Evolutionary conservation across 2,329 filamentous ascomycete genomes (phyloP).

Genomic region (Herpotrichia juniperi): DNA sequence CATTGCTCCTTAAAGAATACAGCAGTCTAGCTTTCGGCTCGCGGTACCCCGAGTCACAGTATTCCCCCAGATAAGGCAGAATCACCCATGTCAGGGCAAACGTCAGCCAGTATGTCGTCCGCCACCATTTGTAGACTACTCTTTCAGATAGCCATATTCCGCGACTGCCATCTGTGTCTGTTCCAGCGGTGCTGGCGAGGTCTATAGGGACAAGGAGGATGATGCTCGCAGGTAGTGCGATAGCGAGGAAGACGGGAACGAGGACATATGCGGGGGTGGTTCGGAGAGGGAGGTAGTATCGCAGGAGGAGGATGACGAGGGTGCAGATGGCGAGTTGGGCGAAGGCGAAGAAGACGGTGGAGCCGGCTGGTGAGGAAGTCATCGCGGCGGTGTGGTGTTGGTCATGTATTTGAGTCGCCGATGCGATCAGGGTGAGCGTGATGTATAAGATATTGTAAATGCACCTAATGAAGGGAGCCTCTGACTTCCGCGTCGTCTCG

Average conservation of each 20-base stretch:
- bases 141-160: slow-evolving; percentile 87
- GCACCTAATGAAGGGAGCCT: neutral
- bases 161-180: slow-evolving; percentile 71
- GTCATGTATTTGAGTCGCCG: slow-evolving; percentile 18
- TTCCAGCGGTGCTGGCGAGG: slow-evolving; percentile 81
- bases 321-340: slow-evolving; percentile 76
- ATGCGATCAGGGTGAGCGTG: neutral
- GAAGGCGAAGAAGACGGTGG: slow-evolving; percentile 76
- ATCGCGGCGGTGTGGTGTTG: slow-evolving; percentile 26
- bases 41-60: slow-evolving; percentile 90
- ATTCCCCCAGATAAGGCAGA: slow-evolving; percentile 90
- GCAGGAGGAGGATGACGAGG: slow-evolving; percentile 80
- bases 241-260: slow-evolving; percentile 92
- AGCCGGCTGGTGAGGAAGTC: slow-evolving; percentile 72
- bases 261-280: slow-evolving; percentile 88
- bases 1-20: slow-evolving; percentile 87
- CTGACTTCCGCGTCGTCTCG: neutral
- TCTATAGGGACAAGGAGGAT: slow-evolving; percentile 94
- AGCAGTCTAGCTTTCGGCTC: slow-evolving; percentile 80
- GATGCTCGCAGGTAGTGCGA: slow-evolving; percentile 89
- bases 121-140: slow-evolving; percentile 85
- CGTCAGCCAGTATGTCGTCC: slow-evolving; percentile 96
- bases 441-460: neutral
- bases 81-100: slow-evolving; percentile 96
- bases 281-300: slow-evolving; percentile 88